Percentiles rank a stretch among this genome's conserved stretches.
Evolutionary conservation across 1,284 basidiomycete genomes (phyloP).

Genomic region (Sparassis latifolia): DNA sequence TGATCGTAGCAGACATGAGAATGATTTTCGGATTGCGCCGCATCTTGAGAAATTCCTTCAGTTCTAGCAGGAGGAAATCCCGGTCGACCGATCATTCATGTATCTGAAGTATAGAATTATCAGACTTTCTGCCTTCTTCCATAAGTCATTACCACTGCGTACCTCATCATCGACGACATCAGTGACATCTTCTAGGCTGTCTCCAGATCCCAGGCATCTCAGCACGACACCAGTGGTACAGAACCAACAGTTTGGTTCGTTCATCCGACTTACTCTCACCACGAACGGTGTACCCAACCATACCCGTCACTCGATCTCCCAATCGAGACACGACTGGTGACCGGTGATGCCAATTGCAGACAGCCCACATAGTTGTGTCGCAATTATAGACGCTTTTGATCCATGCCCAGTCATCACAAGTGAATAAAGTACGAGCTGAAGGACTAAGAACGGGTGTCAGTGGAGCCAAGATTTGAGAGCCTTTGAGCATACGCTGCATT

Average conservation of each 20-base stretch:
- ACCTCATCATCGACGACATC: constrained; percentile 93
- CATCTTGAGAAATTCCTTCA: constrained; percentile 66
- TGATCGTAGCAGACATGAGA: constrained; percentile 87
- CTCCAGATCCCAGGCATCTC: constrained; percentile 71
- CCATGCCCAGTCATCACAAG: constrained; percentile 63
- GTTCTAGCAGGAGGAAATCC: constrained; percentile 85
- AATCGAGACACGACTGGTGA: constrained; percentile 81
- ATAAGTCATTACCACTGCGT: too few species aligned
- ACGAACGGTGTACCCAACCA: constrained; percentile 85
- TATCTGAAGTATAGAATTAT: too few species aligned
- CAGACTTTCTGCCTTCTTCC: too few species aligned
- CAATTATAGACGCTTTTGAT: constrained; percentile 70
- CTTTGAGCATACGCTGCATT: constrained; percentile 55
- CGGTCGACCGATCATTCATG: constrained; percentile 90
- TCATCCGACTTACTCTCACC: constrained; percentile 75
- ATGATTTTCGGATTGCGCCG: constrained; percentile 77
- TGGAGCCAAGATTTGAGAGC: not conserved
- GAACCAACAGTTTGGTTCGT: constrained; percentile 77
- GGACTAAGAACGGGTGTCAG: constrained; percentile 49
- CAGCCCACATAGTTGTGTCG: constrained; percentile 89
- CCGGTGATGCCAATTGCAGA: constrained; percentile 89
- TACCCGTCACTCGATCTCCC: constrained; percentile 82
- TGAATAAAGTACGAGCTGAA: constrained; percentile 86
- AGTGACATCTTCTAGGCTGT: constrained; percentile 65
- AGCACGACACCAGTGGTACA: constrained; percentile 92